A percentile compares a stretch with the other conserved stretches of the same genome.
Conservation (phyloP, 139 green algal genomes). For the Picochlorum sp. region DNA sequence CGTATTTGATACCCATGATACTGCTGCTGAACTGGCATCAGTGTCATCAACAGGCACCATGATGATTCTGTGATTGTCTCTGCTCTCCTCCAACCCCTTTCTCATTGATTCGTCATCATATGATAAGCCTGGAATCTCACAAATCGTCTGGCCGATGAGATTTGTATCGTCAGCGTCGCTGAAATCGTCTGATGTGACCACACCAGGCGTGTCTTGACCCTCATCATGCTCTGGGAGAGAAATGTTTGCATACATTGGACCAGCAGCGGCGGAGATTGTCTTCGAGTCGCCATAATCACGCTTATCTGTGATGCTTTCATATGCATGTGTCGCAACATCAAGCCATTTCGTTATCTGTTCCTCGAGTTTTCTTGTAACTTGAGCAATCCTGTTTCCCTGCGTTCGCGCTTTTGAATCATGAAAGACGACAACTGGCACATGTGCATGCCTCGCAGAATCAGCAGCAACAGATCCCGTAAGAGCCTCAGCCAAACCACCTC, state of each 20-base stretch:
- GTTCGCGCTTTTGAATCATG: background rate
- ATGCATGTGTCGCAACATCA: no score
- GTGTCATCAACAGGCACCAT: conserved; percentile 28
- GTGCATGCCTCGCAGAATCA: conserved; percentile 13
- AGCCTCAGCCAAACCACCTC: conserved; percentile 14
- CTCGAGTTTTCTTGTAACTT: no score
- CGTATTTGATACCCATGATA: conserved; percentile 11
- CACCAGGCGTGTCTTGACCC: background rate
- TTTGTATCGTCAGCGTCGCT: background rate
- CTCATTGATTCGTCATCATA: no score
- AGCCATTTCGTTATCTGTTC: no score
- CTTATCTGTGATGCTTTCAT: no score
- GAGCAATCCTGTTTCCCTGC: no score
- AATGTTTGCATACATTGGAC: no score
- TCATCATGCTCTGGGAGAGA: no score
- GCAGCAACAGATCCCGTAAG: conserved; percentile 20
- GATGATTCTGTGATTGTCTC: conserved; percentile 4
- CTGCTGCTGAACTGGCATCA: conserved; percentile 6
- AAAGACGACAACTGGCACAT: conserved; percentile 21
- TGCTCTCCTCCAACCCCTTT: no score
- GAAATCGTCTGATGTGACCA: conserved; percentile 1
- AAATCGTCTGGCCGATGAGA: background rate
- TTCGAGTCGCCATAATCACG: no score
- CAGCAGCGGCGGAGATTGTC: no score
- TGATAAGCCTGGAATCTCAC: no score